Evolutionary conservation across 2,329 filamentous ascomycete genomes (phyloP), one percentile per base, ranked within the genome.

Genomic region (Cladophialophora bantiana): DNA sequence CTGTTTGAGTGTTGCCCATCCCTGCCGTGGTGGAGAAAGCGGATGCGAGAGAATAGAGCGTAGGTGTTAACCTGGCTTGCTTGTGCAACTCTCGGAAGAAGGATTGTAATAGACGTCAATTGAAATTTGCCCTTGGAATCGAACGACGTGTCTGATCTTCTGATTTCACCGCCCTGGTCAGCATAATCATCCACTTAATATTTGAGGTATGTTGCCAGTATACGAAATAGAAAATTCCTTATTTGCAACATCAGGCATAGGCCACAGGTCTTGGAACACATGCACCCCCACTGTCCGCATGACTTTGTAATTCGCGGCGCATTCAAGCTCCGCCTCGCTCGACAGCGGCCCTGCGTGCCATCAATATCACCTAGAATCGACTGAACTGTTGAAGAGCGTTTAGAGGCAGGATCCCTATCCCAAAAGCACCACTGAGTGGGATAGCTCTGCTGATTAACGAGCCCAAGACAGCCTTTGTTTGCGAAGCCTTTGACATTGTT

Each of bases 1-100:
- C 42, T n/a, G 57, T 59, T 7, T 59, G 40, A 59, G 40, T 36
- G 13, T 15, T n/a, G 40, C 10, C 34, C 26, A 26, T 26, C 26
- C 26, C 26, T 26, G 26, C 26, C 2, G 26, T 3, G 26, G 3
- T 26, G 26, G 40, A 5, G 15, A n/a, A 42, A 10, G 40, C 13
- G 15, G 40, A 42, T n/a, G 40, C 34, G 32, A 26, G 26, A 26
- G 26, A 34, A 31, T 58, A 40, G 32, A 58, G 13, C n/a, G 13
- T 42, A n/a, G 40, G 15, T 42, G 13, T 42, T n/a, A n/a, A 26
- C 26, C 26, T 18, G 40, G 40, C 5, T 4, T 2, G 40, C 40
- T 42, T n/a, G 40, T 42, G n/a, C 40, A n/a, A 42, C 13, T 42
- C n/a, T 42, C 40, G 1, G 26, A 26, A 2, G 26, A 26, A n/a